A percentile compares a stretch with the other conserved stretches of the same genome.
These are phyloP conservation scores for Pichia occidentalis DNA, from an alignment of 805 yeast species.

Conservation along the genomic window DNA sequence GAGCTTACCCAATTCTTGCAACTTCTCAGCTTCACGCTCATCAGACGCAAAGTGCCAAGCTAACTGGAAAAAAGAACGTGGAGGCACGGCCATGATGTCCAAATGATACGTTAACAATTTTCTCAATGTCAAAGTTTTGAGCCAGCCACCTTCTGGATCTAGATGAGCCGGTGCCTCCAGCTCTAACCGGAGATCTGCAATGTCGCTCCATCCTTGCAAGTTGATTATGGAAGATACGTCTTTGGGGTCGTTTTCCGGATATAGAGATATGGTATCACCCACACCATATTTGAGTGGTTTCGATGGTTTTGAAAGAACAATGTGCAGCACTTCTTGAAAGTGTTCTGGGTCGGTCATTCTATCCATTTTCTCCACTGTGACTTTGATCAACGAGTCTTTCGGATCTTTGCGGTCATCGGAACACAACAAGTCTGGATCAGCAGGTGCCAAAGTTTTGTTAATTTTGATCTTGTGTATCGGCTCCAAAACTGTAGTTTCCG, in stretches of 20 bases:
- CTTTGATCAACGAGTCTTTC: slow-evolving; percentile 24
- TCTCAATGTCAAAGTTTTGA: slow-evolving; percentile 59
- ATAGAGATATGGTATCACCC: slow-evolving; percentile 77
- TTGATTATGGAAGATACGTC: slow-evolving; percentile 61
- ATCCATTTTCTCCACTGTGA: slow-evolving; percentile 42
- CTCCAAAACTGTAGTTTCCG: slow-evolving; percentile 3
- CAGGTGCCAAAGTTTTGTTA: slow-evolving; percentile 14
- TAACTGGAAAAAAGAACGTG: slow-evolving; percentile 70
- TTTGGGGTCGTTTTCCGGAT: slow-evolving; percentile 60
- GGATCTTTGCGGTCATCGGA: neutral
- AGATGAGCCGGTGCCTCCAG: slow-evolving; percentile 24
- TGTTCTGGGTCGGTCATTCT: slow-evolving; percentile 68
- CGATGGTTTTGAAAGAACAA: slow-evolving; percentile 35
- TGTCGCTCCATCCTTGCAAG: slow-evolving; percentile 64
- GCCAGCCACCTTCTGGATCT: slow-evolving; percentile 53
- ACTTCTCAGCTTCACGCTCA: slow-evolving; percentile 65
- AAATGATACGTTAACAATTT: slow-evolving; percentile 70
- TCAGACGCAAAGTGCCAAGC: slow-evolving; percentile 73
- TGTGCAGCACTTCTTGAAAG: slow-evolving; percentile 82
- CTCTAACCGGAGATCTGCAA: slow-evolving; percentile 55
- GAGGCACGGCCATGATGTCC: slow-evolving; percentile 78
- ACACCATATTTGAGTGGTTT: slow-evolving; percentile 42
- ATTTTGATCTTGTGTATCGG: slow-evolving; percentile 6
- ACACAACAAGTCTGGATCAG: slow-evolving; percentile 9
- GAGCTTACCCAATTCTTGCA: slow-evolving; percentile 64